Base-by-base conservation (phyloP, 2,329 filamentous ascomycete genomes). In the Macroventuria anomochaeta region DNA sequence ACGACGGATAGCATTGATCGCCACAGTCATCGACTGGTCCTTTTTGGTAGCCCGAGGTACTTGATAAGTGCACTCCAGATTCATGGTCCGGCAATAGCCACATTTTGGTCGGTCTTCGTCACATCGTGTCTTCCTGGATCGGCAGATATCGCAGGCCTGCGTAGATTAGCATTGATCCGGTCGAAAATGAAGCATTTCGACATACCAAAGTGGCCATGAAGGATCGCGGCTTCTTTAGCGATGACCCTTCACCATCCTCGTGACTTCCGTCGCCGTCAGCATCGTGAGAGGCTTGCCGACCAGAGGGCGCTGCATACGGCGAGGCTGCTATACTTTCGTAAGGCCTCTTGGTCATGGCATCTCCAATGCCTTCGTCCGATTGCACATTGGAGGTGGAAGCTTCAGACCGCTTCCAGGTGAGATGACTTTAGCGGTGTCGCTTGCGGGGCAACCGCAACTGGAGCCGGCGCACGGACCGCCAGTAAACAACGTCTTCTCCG, bases 21-120 rank as follows among this genome's bases (percentile, higher is more conserved):
- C 81, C 64, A 82, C 77, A 21, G 78, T 76, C 64, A 83, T 77
- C 3, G 81, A 82, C 47, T 82, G 79, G 52, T 83, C 81, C 46
- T 80, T 82, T 58, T 83, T 83, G 31, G 81, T 83, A 11, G 78
- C 75, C 61, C 81, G 81, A 52, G 80, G 78, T 62, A 82, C 78
- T 55, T 80, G 80, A 62, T 83, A 84, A 36, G 76, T 75, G 65
- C 81, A 84, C 15, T 81, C 78, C 26, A 81, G 55, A 7, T 78
- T 79, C 37, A 79, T 75, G 12, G 73, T 68, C 58, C 77, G 79
- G 68, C 81, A 84, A 41, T 82, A 75, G 25, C 80, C 80, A 58
- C 81, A 84, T 40, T 60, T 65, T 28, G 81, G 81, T 26, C 79
- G 72, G 53, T 81, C 81, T 65, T 83, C 81, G 56, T 84, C 81